Percentiles rank a stretch among this genome's conserved stretches.
Evolutionary conservation across 805 yeast species (phyloP).

Genomic region (Candida patagonica): DNA sequence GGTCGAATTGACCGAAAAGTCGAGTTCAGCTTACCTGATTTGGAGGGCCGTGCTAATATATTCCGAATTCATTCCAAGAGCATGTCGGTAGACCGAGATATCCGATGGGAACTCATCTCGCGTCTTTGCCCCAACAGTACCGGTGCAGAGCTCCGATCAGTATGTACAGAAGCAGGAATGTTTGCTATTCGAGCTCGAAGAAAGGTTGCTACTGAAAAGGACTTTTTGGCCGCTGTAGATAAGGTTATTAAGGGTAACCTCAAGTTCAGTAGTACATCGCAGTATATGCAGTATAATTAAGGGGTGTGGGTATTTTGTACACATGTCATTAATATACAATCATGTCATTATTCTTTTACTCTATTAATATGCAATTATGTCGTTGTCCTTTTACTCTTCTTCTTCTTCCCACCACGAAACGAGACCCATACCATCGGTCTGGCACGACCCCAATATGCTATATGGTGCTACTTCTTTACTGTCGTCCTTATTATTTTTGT

Average conservation of each 20-base stretch:
- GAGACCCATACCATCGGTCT: constrained; percentile 94
- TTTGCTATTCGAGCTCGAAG: constrained; percentile 97
- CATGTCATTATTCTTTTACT: background rate
- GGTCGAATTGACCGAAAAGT: constrained; percentile 99
- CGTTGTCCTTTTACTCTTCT: background rate
- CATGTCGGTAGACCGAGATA: constrained; percentile 95
- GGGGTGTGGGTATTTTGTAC: background rate
- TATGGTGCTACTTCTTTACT: constrained; percentile 55
- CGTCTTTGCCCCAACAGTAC: constrained; percentile 97
- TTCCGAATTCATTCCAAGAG: constrained; percentile 95
- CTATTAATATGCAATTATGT: background rate
- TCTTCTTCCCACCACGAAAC: constrained; percentile 87
- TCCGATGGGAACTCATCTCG: constrained; percentile 97
- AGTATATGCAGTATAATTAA: constrained; percentile 96
- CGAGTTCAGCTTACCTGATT: constrained; percentile 90
- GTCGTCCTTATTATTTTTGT: constrained; percentile 33
- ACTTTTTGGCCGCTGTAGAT: constrained; percentile 94
- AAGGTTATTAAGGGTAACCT: constrained; percentile 97
- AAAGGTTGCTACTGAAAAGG: constrained; percentile 97
- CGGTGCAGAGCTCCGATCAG: constrained; percentile 97
- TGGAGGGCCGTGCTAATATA: constrained; percentile 96
- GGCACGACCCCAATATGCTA: constrained; percentile 81
- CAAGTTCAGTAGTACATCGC: constrained; percentile 94
- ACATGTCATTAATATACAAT: background rate
- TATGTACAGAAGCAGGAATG: constrained; percentile 99